Percentiles rank a stretch among this genome's conserved stretches.
These are phyloP conservation scores for Sanguinoderma infundibulare DNA, from an alignment of 1,284 basidiomycete species.

Conservation along the genomic window DNA sequence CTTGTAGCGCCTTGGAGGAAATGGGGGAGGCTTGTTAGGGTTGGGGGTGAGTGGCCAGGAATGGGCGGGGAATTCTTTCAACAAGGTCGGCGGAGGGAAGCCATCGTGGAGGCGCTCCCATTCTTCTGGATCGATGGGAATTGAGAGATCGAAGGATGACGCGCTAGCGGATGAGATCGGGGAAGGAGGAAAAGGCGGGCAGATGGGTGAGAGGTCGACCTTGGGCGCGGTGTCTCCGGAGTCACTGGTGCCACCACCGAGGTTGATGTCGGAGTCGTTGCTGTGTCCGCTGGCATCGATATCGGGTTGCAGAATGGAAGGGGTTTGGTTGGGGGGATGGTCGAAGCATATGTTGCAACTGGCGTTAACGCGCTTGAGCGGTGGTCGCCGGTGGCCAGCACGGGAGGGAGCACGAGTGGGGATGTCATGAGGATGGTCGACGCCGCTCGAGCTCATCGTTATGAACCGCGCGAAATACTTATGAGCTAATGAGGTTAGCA, in stretches of 20 bases:
- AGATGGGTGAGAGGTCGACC: slow-evolving; percentile 17
- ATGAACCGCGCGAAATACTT: not conserved
- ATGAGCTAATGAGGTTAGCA: not conserved
- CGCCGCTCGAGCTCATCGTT: not conserved
- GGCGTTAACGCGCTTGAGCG: slow-evolving; percentile 12
- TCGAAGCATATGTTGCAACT: slow-evolving; percentile 12
- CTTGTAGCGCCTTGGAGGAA: not conserved
- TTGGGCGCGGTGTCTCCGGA: slow-evolving; percentile 1
- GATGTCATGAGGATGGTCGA: not conserved
- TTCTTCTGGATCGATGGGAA: slow-evolving; percentile 7
- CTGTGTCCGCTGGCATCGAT: not conserved
- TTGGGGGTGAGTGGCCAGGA: slow-evolving; percentile 5
- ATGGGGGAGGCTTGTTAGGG: not conserved
- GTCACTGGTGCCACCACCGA: not conserved
- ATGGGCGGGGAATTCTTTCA: not conserved
- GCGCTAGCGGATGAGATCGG: slow-evolving; percentile 10
- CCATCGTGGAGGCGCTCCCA: slow-evolving; percentile 8
- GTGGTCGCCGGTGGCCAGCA: slow-evolving; percentile 15
- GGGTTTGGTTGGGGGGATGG: slow-evolving; percentile 8
- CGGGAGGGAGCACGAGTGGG: slow-evolving; percentile 15
- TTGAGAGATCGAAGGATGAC: slow-evolving; percentile 6
- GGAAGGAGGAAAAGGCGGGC: slow-evolving; percentile 20
- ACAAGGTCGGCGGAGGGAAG: slow-evolving; percentile 10
- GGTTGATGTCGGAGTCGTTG: not conserved
- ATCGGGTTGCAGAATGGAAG: not conserved